These are phyloP conservation scores for Malassezia furfur DNA, from an alignment of 1,284 basidiomycete genomes.

Conservation along the genomic window DNA sequence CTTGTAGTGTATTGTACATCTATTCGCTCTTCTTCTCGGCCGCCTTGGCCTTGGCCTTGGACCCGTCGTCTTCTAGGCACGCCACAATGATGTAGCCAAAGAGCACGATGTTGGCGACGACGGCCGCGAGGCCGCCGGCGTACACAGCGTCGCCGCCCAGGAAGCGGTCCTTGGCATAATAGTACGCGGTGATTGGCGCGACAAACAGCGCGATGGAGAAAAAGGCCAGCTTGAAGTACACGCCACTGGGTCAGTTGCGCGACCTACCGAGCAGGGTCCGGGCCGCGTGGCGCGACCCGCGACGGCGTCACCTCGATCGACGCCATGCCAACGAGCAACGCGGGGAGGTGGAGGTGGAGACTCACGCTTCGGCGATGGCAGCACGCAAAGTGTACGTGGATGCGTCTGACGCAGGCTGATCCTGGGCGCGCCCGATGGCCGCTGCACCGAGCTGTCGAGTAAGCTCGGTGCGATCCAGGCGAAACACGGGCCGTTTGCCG, in stretches of 20 bases:
- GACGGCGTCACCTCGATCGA: slow-evolving; percentile 12
- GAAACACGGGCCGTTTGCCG: slow-evolving; percentile 89
- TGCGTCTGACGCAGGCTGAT: slow-evolving; percentile 57
- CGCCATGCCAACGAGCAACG: not conserved
- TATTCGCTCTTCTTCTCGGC: slow-evolving; percentile 12
- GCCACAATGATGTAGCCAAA: slow-evolving; percentile 39
- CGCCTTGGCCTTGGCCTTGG: not conserved
- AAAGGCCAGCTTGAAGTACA: slow-evolving; percentile 42
- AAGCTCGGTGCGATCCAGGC: slow-evolving; percentile 78
- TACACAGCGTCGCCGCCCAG: slow-evolving; percentile 39
- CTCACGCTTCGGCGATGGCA: slow-evolving; percentile 1
- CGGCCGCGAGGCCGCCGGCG: slow-evolving; percentile 42
- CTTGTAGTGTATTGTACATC: not conserved
- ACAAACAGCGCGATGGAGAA: slow-evolving; percentile 40
- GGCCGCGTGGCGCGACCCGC: slow-evolving; percentile 11
- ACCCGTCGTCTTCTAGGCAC: slow-evolving; percentile 38
- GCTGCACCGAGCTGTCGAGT: slow-evolving; percentile 62
- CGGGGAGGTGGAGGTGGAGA: slow-evolving; percentile 4
- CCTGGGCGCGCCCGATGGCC: slow-evolving; percentile 73
- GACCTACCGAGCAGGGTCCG: slow-evolving; percentile 13
- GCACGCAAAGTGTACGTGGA: slow-evolving; percentile 13
- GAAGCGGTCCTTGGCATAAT: slow-evolving; percentile 31
- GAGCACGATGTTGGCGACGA: slow-evolving; percentile 43
- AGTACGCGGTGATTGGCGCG: slow-evolving; percentile 38
- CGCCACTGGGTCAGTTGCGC: slow-evolving; percentile 17